Base-by-base conservation (phyloP, 208 protist species). In the Kentomonas sorsogonicus region DNA sequence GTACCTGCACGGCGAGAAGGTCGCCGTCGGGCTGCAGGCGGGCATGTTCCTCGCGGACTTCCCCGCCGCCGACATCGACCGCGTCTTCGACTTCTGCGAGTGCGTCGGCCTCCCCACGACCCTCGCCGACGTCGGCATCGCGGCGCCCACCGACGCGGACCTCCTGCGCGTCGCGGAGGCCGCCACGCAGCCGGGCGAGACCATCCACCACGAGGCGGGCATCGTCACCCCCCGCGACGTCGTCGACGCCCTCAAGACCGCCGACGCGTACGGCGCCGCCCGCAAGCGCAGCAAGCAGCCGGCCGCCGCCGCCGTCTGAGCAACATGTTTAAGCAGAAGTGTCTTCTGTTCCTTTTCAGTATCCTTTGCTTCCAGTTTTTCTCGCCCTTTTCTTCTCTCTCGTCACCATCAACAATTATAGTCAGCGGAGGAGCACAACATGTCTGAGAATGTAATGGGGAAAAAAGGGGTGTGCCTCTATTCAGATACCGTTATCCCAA, bases 1-100 rank as follows among this genome's bases (percentile, higher is more conserved):
- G 23, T 74, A 45, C 50, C 48, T 25, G 46, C 68, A 74, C 36
- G 68, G 68, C 31, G 60, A 74, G 53, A 74, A 74, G 48, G 68
- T 74, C 31, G 48, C 60, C 34, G 38, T 62, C 11, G 68, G 68
- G 27, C 5, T 63, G 30, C 40, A 48, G 26, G 58, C 60, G 5
- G 61, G 54, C 18, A 44, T 68, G 6, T 62, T 74, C 41, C 26
- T 74, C 29, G 53, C 62, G 23, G 68, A 68, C 55, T 33, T 30
- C 5, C 36, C 60, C 23, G 53, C 60, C 16, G 2, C 9, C 6
- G 48, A 60, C 38, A 56, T 67, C 30, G 55, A 68, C 16, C 52
- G 22, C 4, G 68, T 74, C 15, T 68, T 59, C 61, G 5, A 44
- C 23, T 68, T 74, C 41, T 74, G 68, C 34, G 68, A 74, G 43